Conservation (phyloP, 1,284 basidiomycete genomes). For the Marasmius sp. region DNA sequence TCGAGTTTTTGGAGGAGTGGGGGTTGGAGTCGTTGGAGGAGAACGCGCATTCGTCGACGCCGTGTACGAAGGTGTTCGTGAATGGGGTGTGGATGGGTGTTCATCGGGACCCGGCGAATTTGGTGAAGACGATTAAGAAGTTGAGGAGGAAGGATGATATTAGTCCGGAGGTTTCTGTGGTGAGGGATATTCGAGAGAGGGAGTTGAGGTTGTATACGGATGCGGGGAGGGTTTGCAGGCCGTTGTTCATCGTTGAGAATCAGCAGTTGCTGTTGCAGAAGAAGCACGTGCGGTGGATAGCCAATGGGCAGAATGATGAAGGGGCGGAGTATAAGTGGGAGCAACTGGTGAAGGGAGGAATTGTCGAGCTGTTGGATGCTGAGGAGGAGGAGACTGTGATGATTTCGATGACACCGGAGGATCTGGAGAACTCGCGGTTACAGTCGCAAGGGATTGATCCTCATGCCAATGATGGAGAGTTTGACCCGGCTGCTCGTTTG, state of each 20-base stretch:
- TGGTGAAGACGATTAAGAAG: constrained; percentile 92
- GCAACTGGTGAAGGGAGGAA: constrained; percentile 81
- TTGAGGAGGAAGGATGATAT: constrained; percentile 95
- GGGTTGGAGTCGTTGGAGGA: constrained; percentile 92
- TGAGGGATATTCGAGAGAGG: constrained; percentile 94
- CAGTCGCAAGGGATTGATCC: constrained; percentile 64
- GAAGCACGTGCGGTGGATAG: constrained; percentile 80
- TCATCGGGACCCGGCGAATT: constrained; percentile 91
- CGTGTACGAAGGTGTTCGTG: constrained; percentile 96
- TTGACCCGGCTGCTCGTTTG: constrained; percentile 86
- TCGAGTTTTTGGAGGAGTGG: constrained; percentile 99
- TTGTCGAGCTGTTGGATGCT: constrained; percentile 95
- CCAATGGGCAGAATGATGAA: constrained; percentile 54
- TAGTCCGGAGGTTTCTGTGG: constrained; percentile 93
- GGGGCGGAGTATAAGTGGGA: constrained; percentile 80
- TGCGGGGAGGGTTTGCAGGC: constrained; percentile 94
- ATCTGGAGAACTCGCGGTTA: constrained; percentile 83
- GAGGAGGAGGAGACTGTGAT: constrained; percentile 99
- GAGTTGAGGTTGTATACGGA: constrained; percentile 96
- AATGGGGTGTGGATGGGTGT: constrained; percentile 99
- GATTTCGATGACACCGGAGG: constrained; percentile 98
- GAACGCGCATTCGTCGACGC: constrained; percentile 79
- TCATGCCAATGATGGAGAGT: constrained; percentile 63
- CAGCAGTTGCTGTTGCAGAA: constrained; percentile 83
- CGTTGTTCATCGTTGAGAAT: constrained; percentile 95